Conservation (phyloP, 305 asterid genomes). For the Ajuga reptans region DNA sequence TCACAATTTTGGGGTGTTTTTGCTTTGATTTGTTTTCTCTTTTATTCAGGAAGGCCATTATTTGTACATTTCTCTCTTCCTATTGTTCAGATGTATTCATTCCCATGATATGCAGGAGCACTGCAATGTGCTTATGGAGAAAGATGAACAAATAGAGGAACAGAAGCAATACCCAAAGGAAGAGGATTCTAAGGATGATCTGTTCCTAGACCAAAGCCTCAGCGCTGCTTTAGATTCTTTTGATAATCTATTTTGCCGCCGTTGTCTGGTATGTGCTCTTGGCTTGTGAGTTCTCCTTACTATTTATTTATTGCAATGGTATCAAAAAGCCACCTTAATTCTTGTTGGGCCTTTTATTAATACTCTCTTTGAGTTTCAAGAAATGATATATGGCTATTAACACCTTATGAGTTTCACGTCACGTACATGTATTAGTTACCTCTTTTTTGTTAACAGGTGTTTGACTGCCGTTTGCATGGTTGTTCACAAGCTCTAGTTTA, state of each 20-base stretch:
- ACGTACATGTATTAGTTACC: background rate
- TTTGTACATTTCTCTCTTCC: slow-evolving; percentile 15
- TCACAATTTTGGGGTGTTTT: slow-evolving; percentile 13
- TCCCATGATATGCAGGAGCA: slow-evolving; percentile 61
- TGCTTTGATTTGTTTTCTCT: slow-evolving; percentile 9
- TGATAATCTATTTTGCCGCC: slow-evolving; percentile 93
- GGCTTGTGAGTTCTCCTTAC: slow-evolving; percentile 7
- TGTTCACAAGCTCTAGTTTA: slow-evolving; percentile 62
- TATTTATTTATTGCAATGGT: background rate
- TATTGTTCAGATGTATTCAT: slow-evolving; percentile 29
- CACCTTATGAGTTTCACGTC: slow-evolving; percentile 14
- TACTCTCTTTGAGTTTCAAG: background rate
- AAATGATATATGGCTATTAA: background rate
- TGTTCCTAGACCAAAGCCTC: slow-evolving; percentile 59
- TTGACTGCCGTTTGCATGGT: slow-evolving; percentile 91
- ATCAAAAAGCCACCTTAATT: background rate
- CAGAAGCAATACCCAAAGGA: slow-evolving; percentile 31
- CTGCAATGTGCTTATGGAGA: slow-evolving; percentile 58
- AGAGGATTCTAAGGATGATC: slow-evolving; percentile 35
- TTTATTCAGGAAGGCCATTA: background rate
- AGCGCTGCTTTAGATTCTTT: slow-evolving; percentile 77
- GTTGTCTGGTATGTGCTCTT: slow-evolving; percentile 74
- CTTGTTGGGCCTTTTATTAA: background rate
- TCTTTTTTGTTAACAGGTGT: slow-evolving; percentile 48
- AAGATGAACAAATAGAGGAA: slow-evolving; percentile 33